Evolutionary conservation across 352 stramenopile species (phyloP).

Genomic region (Pilasporangium apinafurcum): DNA sequence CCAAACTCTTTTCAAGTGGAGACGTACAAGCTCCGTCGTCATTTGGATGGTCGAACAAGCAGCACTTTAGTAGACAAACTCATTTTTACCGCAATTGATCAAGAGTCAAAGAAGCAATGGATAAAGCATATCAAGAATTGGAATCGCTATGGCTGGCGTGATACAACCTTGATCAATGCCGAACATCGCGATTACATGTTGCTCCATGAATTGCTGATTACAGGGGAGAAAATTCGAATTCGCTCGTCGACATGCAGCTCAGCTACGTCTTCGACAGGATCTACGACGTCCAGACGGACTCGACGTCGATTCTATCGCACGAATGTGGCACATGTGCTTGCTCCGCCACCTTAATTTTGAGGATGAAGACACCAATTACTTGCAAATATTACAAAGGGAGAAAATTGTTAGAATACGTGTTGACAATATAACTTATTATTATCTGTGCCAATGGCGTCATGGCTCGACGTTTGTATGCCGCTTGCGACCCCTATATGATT

Average conservation of each 20-base stretch:
- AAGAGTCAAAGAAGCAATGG: constrained; percentile 43
- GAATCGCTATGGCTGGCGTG: constrained; percentile 68
- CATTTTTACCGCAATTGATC: constrained; percentile 40
- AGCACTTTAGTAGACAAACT: constrained; percentile 38
- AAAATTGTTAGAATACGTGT: constrained; percentile 4
- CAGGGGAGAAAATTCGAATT: constrained; percentile 13
- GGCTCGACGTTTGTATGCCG: no score
- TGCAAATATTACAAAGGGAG: constrained; percentile 18
- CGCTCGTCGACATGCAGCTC: constrained; percentile 3
- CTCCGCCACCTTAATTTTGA: constrained; percentile 20
- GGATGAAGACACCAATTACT: constrained; percentile 7
- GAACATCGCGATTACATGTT: constrained; percentile 22
- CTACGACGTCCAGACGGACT: constrained; percentile 12
- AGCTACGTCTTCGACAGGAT: constrained; percentile 12
- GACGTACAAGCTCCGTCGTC: constrained; percentile 40
- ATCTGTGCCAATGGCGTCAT: no score
- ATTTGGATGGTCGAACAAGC: constrained; percentile 17
- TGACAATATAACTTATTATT: no score
- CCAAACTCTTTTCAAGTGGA: constrained; percentile 62
- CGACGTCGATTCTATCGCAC: constrained; percentile 53
- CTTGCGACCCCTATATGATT: no score
- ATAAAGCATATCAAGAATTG: constrained; percentile 58
- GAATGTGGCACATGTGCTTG: constrained; percentile 15
- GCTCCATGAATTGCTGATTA: constrained; percentile 28
- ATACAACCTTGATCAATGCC: constrained; percentile 34